A percentile compares a stretch with the other conserved stretches of the same genome.
These are phyloP conservation scores for Agaricus blazei DNA, from an alignment of 768 basidiomycete species.

Conservation along the genomic window DNA sequence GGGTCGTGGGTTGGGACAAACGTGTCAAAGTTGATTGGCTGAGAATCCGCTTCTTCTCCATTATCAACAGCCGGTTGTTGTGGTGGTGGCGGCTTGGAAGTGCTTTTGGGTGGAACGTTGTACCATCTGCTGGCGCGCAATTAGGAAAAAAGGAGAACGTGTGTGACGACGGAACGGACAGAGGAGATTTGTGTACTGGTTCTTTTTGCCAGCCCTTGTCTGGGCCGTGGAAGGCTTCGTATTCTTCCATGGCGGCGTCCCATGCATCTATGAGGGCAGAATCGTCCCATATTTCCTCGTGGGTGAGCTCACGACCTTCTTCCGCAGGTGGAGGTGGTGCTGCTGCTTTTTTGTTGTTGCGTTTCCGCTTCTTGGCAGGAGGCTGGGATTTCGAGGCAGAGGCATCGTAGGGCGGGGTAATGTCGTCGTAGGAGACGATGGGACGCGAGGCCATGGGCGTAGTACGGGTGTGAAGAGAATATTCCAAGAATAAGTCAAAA, in stretches of 20 bases:
- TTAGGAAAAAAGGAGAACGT: background rate
- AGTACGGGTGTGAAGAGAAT: background rate
- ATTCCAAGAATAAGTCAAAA: background rate
- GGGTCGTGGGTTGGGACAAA: conserved; percentile 70
- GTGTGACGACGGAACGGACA: conserved; percentile 41
- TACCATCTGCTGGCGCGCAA: conserved; percentile 59
- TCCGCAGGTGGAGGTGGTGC: conserved; percentile 35
- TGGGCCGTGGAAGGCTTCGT: conserved; percentile 65
- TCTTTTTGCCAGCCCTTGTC: conserved; percentile 71
- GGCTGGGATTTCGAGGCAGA: conserved; percentile 10
- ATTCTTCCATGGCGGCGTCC: conserved; percentile 82
- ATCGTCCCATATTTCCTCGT: conserved; percentile 84
- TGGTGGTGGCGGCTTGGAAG: conserved; percentile 17
- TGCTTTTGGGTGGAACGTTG: conserved; percentile 46
- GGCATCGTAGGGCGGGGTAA: conserved; percentile 37
- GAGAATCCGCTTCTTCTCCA: conserved; percentile 41
- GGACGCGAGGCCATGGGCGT: conserved; percentile 32
- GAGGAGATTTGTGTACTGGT: conserved; percentile 62
- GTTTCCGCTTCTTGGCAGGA: conserved; percentile 50
- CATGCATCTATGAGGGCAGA: conserved; percentile 78
- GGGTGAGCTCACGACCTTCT: conserved; percentile 60
- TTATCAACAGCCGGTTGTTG: too few relatives aligned
- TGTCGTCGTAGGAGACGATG: conserved; percentile 62
- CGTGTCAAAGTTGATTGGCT: conserved; percentile 63
- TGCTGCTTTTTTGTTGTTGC: conserved; percentile 23